Evolutionary conservation across 163 green algal species (phyloP).

Genomic region (Picocystis sp.): DNA sequence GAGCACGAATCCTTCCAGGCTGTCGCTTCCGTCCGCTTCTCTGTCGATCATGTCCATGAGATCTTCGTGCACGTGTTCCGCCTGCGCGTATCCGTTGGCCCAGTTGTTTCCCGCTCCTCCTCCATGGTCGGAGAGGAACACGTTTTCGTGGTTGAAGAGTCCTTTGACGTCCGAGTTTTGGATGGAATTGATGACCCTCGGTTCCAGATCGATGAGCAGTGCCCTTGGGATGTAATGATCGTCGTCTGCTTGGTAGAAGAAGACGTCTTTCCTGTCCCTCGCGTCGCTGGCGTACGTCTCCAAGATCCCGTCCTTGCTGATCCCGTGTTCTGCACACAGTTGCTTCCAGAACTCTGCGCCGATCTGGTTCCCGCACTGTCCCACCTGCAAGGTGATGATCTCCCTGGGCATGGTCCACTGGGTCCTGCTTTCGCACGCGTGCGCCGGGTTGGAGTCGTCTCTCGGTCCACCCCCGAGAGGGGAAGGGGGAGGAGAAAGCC

Average conservation of each 20-base stretch:
- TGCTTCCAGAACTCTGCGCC: constrained; percentile 94
- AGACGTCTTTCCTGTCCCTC: constrained; percentile 96
- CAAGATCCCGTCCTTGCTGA: constrained; percentile 79
- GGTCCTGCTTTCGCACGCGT: too few species aligned
- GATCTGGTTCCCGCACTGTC: constrained; percentile 96
- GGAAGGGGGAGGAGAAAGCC: too few species aligned
- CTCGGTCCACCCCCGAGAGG: too few species aligned
- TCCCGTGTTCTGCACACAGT: constrained; percentile 92
- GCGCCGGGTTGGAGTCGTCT: too few species aligned
- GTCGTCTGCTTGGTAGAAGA: constrained; percentile 99
- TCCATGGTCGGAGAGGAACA: constrained; percentile 85
- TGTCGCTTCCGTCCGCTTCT: constrained; percentile 92
- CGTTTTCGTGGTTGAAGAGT: constrained; percentile 97
- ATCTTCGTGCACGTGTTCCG: constrained; percentile 58
- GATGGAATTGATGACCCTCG: constrained; percentile 92
- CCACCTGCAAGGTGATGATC: constrained; percentile 94
- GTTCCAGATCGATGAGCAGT: constrained; percentile 92
- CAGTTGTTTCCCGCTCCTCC: constrained; percentile 98
- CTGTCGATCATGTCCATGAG: constrained; percentile 98
- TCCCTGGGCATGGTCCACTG: constrained; percentile 87
- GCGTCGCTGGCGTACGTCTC: constrained; percentile 21
- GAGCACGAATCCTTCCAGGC: constrained; percentile 91
- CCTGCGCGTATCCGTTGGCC: constrained; percentile 82
- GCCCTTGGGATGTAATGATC: constrained; percentile 92
- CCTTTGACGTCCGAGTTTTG: constrained; percentile 79